These are phyloP conservation scores for Sporothrix brasiliensis DNA, from an alignment of 2,329 filamentous ascomycete genomes.

Conservation along the genomic window DNA sequence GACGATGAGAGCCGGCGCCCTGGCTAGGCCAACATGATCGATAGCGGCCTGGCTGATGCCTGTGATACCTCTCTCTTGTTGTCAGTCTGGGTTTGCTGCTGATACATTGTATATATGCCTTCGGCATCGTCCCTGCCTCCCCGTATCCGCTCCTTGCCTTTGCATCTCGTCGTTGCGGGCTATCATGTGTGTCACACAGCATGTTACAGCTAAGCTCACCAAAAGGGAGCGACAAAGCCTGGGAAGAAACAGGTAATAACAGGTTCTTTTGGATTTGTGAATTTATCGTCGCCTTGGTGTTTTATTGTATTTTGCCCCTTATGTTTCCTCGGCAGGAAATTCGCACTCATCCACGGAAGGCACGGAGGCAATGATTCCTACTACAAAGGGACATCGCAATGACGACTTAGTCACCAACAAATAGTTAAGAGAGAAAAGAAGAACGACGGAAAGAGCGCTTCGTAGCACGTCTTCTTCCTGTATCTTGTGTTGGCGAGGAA, in stretches of 20 bases:
- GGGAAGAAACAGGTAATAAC: not conserved
- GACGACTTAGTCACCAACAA: not conserved
- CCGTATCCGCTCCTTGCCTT: slow-evolving; percentile 13
- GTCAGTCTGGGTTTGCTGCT: not conserved
- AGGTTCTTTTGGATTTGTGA: not conserved
- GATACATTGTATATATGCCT: not conserved
- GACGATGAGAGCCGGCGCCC: not conserved
- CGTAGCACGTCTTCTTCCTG: slow-evolving; percentile 6
- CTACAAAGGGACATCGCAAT: not conserved
- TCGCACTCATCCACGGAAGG: not conserved
- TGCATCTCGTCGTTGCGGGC: slow-evolving; percentile 5
- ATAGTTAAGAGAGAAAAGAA: too few relatives aligned
- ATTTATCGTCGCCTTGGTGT: not conserved
- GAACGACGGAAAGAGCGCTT: slow-evolving; percentile 1
- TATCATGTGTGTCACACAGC: slow-evolving; percentile 19
- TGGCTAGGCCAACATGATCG: not conserved
- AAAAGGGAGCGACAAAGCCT: slow-evolving; percentile 5
- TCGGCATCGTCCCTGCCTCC: not conserved
- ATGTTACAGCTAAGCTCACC: not conserved
- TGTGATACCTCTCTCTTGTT: not conserved
- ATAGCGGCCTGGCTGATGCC: not conserved
- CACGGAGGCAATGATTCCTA: not conserved
- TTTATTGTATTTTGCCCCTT: not conserved
- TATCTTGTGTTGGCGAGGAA: not conserved
- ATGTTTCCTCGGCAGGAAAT: not conserved